Evolutionary conservation across 2,329 filamentous ascomycete species (phyloP).

Genomic region (Scytalidium sp.): DNA sequence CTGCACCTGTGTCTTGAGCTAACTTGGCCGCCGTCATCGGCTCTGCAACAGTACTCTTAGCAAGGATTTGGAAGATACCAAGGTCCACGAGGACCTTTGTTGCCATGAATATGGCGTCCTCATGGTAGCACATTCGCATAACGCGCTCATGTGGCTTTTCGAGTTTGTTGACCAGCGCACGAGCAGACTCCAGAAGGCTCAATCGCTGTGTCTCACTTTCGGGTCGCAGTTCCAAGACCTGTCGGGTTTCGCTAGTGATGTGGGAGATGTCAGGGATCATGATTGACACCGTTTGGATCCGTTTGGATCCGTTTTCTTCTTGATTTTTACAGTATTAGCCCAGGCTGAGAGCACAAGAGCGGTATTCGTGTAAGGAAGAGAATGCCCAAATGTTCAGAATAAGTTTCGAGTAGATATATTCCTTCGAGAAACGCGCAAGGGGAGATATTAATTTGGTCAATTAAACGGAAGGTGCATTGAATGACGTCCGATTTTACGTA

Average conservation of each 20-base stretch:
- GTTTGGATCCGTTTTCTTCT: too few relatives aligned
- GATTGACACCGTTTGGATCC: too few relatives aligned
- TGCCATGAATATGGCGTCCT: conserved; percentile 1
- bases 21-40: conserved; percentile 1
- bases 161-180: conserved; percentile 2
- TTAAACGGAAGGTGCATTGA: too few relatives aligned
- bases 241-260: conserved; percentile 17
- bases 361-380: too few relatives aligned
- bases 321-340: too few relatives aligned
- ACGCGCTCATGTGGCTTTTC: conserved; percentile 4
- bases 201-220: conserved; percentile 16
- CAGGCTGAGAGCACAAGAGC: too few relatives aligned
- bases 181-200: conserved; percentile 21
- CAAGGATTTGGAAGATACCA: conserved; percentile 2
- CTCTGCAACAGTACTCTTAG: background rate
- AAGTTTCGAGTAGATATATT: too few relatives aligned
- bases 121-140: conserved; percentile 5
- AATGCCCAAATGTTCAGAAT: too few relatives aligned
- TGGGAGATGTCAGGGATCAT: conserved; percentile 9
- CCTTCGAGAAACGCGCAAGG: too few relatives aligned
- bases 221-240: conserved; percentile 15
- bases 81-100: conserved; percentile 2
- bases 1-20: conserved; percentile 1
- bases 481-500: too few relatives aligned
- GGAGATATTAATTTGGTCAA: too few relatives aligned